Evolutionary conservation across 371 early-diverging fungal species (phyloP).

Genomic region (Mortierella sp.): DNA sequence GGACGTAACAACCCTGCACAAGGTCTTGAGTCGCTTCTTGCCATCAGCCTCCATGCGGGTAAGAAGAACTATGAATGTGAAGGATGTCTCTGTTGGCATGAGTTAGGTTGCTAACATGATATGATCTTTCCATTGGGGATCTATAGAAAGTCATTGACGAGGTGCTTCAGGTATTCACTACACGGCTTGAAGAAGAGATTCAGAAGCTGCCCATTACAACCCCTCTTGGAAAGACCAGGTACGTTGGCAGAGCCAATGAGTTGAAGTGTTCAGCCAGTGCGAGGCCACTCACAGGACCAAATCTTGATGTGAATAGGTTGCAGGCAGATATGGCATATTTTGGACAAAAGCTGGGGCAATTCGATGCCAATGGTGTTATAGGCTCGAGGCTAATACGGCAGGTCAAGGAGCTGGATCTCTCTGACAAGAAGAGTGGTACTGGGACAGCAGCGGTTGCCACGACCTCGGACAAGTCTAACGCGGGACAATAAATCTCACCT

Average conservation of each 20-base stretch:
- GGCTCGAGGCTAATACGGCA: constrained; percentile 41
- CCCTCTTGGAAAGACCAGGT: constrained; percentile 81
- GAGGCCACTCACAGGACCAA: background rate
- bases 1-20: constrained; percentile 91
- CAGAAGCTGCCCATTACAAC: constrained; percentile 71
- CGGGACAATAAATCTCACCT: no score
- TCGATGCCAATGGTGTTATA: constrained; percentile 46
- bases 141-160: constrained; percentile 70
- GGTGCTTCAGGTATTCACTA: constrained; percentile 81
- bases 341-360: constrained; percentile 36
- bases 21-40: constrained; percentile 85
- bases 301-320: constrained; percentile 13
- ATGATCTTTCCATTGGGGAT: background rate
- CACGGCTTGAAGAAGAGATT: constrained; percentile 79
- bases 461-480: no score
- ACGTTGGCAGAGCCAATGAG: constrained; percentile 11
- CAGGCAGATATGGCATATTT: constrained; percentile 49
- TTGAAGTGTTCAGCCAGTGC: no score
- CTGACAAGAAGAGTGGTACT: constrained; percentile 34
- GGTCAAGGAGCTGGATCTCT: constrained; percentile 37
- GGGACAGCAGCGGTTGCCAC: background rate
- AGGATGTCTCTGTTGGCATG: background rate
- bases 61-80: constrained; percentile 26
- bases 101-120: no score
- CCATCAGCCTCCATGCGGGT: constrained; percentile 75